A percentile compares a stretch with the other conserved stretches of the same genome.
These are phyloP conservation scores for Haplosporangium sp. DNA, from an alignment of 371 early-diverging fungal genomes.

Conservation along the genomic window DNA sequence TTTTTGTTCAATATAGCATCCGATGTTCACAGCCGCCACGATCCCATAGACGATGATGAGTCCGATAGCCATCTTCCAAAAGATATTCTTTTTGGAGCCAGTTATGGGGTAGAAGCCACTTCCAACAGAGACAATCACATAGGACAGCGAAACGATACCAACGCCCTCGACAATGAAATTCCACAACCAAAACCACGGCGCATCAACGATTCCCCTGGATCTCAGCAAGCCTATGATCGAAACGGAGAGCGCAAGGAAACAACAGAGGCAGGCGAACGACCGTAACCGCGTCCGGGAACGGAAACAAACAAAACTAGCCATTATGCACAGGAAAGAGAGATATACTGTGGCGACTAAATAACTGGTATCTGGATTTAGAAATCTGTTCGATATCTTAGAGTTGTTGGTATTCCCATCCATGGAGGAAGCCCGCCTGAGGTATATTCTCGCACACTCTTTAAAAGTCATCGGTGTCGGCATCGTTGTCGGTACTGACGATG, in stretches of 20 bases:
- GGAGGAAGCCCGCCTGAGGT: too few species aligned
- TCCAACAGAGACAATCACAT: constrained; percentile 33
- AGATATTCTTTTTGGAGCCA: constrained; percentile 13
- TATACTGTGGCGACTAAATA: constrained; percentile 25
- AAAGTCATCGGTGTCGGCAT: too few species aligned
- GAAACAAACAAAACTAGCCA: constrained; percentile 22
- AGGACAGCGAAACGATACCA: constrained; percentile 19
- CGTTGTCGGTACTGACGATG: too few species aligned
- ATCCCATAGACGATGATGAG: constrained; percentile 18
- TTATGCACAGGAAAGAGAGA: constrained; percentile 16
- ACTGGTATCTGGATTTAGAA: background rate
- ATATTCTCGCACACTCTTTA: too few species aligned
- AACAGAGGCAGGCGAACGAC: constrained; percentile 13
- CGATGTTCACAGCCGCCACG: constrained; percentile 22
- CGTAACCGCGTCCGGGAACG: constrained; percentile 42
- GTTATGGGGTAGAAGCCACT: constrained; percentile 46
- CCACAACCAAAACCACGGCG: constrained; percentile 33
- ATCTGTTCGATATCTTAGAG: too few species aligned
- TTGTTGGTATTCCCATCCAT: too few species aligned
- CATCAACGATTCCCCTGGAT: background rate
- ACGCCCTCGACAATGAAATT: constrained; percentile 31
- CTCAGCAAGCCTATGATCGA: constrained; percentile 26
- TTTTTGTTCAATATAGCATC: constrained; percentile 19
- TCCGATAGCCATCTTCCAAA: constrained; percentile 26
- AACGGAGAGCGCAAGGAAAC: constrained; percentile 14